Conservation (phyloP, 1,284 basidiomycete genomes). For the Tilletia walkeri region DNA sequence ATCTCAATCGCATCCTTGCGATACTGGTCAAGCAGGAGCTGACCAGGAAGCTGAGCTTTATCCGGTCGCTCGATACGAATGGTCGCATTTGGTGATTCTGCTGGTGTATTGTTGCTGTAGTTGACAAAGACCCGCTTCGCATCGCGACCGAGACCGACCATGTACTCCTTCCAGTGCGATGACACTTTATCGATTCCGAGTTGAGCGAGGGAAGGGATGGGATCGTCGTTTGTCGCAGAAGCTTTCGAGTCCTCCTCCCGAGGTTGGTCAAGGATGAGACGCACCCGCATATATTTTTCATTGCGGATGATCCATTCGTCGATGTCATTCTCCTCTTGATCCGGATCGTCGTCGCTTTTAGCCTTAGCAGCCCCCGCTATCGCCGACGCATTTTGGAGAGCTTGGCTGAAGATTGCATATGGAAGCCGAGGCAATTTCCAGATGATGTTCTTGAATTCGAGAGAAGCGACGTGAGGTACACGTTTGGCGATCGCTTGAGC, state of each 20-base stretch:
- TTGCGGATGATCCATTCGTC: conserved; percentile 12
- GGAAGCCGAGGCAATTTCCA: conserved; percentile 4
- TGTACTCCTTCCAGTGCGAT: conserved; percentile 18
- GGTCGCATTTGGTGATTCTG: background rate
- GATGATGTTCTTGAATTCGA: background rate
- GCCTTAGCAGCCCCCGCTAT: background rate
- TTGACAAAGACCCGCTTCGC: conserved; percentile 14
- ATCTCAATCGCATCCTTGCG: conserved; percentile 16
- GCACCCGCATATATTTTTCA: conserved; percentile 1
- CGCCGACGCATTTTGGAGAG: background rate
- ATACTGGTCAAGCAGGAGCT: conserved; percentile 13
- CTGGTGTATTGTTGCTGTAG: background rate
- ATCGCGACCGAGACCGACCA: conserved; percentile 18
- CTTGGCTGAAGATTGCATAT: background rate
- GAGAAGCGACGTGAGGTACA: background rate
- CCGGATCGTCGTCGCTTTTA: background rate
- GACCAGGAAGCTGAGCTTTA: background rate
- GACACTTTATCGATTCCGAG: background rate
- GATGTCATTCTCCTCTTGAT: background rate
- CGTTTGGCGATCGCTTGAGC: background rate
- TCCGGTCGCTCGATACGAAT: background rate
- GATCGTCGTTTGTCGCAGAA: background rate
- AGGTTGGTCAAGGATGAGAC: conserved; percentile 8
- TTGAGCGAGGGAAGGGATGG: background rate
- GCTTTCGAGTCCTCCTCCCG: background rate